Conservation (phyloP, 2,329 filamentous ascomycete genomes). For the Grosmannia huntii region DNA sequence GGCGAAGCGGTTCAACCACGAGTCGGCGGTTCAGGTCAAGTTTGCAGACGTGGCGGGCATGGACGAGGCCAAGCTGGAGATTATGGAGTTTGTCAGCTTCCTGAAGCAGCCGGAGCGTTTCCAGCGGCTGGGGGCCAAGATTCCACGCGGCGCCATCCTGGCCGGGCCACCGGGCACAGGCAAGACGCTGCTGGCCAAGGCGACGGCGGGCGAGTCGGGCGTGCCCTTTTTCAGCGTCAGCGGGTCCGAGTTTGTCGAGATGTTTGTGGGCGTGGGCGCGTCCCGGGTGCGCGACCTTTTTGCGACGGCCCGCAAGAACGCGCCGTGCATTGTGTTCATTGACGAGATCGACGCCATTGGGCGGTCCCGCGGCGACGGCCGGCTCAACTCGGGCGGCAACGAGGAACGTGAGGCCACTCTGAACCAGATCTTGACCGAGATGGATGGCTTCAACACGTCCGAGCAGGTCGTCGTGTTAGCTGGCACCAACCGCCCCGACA, state of each 20-base stretch:
- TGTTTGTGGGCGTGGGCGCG: constrained; percentile 98
- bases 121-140: constrained; percentile 91
- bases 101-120: constrained; percentile 87
- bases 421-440: constrained; percentile 97
- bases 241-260: constrained; percentile 97
- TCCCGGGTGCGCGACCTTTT: constrained; percentile 93
- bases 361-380: constrained; percentile 68
- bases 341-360: constrained; percentile 98
- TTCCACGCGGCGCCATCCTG: constrained; percentile 89
- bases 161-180: constrained; percentile 96
- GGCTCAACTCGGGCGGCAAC: constrained; percentile 69
- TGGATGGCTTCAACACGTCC: constrained; percentile 97
- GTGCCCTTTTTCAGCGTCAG: constrained; percentile 98
- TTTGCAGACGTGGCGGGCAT: constrained; percentile 94
- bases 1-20: constrained; percentile 95
- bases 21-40: constrained; percentile 92
- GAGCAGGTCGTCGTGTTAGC: constrained; percentile 95
- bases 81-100: constrained; percentile 99
- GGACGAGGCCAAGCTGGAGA: constrained; percentile 96
- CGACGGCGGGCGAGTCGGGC: constrained; percentile 89
- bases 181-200: constrained; percentile 95
- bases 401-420: constrained; percentile 94
- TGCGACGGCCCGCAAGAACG: constrained; percentile 84
- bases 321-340: constrained; percentile 98
- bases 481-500: constrained; percentile 89